A percentile compares a stretch with the other conserved stretches of the same genome.
Evolutionary conservation across 352 stramenopile genomes (phyloP).

Genomic region (Pythium dissimile): DNA sequence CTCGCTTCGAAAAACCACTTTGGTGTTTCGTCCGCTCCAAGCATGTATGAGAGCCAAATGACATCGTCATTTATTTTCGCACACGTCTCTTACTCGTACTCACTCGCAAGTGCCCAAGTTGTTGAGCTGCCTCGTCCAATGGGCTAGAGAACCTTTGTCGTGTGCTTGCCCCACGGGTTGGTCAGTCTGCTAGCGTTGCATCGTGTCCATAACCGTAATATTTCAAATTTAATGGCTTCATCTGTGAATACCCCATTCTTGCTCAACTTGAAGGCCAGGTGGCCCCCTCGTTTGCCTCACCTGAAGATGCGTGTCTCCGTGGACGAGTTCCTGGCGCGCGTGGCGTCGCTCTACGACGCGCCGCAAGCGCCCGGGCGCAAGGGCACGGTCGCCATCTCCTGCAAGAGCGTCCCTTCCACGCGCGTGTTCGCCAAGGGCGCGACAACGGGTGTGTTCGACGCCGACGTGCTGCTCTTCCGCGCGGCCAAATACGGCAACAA

Average conservation of each 20-base stretch:
- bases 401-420: conserved; percentile 52
- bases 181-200: no score
- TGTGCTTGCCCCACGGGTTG: no score
- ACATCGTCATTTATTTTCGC: no score
- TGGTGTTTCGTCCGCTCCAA: no score
- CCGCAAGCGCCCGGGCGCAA: conserved; percentile 28
- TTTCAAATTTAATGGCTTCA: not conserved
- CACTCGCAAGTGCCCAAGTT: no score
- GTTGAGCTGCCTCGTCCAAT: no score
- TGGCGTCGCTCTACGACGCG: conserved; percentile 51
- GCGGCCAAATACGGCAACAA: conserved; percentile 83
- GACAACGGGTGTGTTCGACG: conserved; percentile 32
- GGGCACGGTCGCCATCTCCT: conserved; percentile 53
- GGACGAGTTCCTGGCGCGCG: conserved; percentile 61
- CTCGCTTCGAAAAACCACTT: no score
- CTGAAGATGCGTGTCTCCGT: conserved; percentile 52
- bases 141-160: no score
- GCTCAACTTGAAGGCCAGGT: not conserved
- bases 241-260: not conserved
- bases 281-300: not conserved
- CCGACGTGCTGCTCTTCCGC: conserved; percentile 70
- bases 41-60: no score
- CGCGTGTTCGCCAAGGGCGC: conserved; percentile 21
- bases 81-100: not conserved
- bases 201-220: conserved; percentile 7